phyloP scores from a whole-genome alignment of 805 yeast species.

The Saccharomyces mikatae region DNA sequence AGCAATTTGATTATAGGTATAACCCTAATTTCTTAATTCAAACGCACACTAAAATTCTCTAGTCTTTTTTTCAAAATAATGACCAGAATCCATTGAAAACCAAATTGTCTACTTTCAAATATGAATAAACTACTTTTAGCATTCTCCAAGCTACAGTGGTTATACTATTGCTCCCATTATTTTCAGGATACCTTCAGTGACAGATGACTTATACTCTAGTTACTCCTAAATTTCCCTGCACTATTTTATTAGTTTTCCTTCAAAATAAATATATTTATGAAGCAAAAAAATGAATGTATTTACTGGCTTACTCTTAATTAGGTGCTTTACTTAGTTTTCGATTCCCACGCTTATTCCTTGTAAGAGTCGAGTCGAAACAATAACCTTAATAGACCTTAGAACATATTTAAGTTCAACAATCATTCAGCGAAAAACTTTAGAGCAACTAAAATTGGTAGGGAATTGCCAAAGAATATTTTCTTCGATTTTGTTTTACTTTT shows the following conservation, averaged over 20 bases:
- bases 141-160: no score
- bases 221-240: background rate
- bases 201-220: background rate
- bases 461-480: background rate
- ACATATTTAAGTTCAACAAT: background rate
- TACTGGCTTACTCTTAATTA: background rate
- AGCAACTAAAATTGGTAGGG: background rate
- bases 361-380: background rate
- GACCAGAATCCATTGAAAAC: background rate
- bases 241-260: no score
- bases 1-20: background rate
- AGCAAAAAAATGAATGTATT: background rate
- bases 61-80: background rate
- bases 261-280: no score
- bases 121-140: no score
- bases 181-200: background rate
- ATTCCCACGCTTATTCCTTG: background rate
- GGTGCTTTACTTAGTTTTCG: background rate
- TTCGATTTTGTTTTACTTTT: no score
- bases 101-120: no score
- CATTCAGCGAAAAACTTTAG: background rate
- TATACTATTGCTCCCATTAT: no score
- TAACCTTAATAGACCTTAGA: background rate
- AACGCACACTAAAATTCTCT: background rate
- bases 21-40: background rate